A percentile compares a stretch with the other conserved stretches of the same genome.
phyloP scores from a whole-genome alignment of 2,329 filamentous ascomycete species.

The Colletotrichum musicola region DNA sequence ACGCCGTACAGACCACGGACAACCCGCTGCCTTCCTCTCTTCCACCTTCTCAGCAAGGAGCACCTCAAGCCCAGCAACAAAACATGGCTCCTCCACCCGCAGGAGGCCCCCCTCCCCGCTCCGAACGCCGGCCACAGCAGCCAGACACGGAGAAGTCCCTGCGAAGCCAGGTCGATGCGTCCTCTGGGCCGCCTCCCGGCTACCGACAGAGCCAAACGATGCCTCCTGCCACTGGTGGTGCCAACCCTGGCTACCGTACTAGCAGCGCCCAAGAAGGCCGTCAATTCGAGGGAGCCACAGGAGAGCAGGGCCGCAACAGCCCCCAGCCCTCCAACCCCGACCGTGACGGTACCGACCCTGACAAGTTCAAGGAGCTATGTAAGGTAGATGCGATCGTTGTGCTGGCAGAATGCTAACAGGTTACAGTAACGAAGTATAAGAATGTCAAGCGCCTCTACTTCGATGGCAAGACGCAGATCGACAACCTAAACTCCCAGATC shows the following conservation, averaged over 20 bases:
- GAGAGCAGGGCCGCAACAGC: constrained; percentile 66
- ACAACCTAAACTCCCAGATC: constrained; percentile 87
- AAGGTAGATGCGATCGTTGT: constrained; percentile 44
- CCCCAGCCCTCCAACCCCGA: constrained; percentile 64
- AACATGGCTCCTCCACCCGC: constrained; percentile 64
- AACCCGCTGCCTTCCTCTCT: constrained; percentile 41
- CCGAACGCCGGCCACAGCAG: constrained; percentile 58
- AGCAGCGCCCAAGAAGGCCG: constrained; percentile 52
- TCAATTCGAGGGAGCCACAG: constrained; percentile 59
- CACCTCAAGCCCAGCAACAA: constrained; percentile 49
- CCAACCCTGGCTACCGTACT: constrained; percentile 55
- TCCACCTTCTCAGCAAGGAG: constrained; percentile 45
- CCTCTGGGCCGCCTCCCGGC: constrained; percentile 61
- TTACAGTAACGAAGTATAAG: constrained; percentile 90
- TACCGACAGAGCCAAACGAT: constrained; percentile 65
- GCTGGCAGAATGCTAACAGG: constrained; percentile 49
- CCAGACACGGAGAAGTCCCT: constrained; percentile 61
- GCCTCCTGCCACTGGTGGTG: constrained; percentile 53
- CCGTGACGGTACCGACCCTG: constrained; percentile 58
- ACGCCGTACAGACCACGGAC: constrained; percentile 47
- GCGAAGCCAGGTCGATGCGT: constrained; percentile 57
- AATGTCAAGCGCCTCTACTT: constrained; percentile 99
- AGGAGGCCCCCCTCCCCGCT: constrained; percentile 53
- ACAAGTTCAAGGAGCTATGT: constrained; percentile 72
- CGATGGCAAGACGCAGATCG: constrained; percentile 92